phyloP scores from a whole-genome alignment of 495 filamentous ascomycete species.

The Penicillium egyptiacum region DNA sequence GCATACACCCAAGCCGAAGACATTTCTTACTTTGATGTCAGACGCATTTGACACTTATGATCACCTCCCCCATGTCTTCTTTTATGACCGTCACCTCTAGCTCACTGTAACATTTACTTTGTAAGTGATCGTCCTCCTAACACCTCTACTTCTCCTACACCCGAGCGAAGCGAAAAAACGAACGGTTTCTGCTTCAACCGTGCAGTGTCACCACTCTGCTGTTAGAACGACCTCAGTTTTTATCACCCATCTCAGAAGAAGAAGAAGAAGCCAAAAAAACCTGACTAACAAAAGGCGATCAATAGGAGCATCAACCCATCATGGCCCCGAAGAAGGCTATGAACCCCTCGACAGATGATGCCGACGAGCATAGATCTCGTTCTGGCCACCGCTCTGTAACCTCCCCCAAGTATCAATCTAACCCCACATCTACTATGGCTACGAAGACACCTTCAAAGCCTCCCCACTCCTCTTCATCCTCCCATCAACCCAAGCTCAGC shows the following conservation, averaged over 20 bases:
- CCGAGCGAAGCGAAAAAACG: background rate
- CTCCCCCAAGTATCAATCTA: background rate
- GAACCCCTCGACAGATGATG: background rate
- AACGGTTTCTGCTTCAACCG: background rate
- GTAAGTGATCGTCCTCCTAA: background rate
- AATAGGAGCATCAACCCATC: background rate
- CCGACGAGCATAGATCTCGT: background rate
- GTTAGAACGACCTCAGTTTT: background rate
- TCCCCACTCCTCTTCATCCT: background rate
- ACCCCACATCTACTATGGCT: background rate
- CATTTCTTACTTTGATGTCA: background rate
- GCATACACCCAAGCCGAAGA: background rate
- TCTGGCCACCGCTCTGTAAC: background rate
- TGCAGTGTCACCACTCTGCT: background rate
- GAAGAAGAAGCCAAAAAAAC: background rate
- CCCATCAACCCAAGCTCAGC: background rate
- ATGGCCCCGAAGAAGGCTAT: background rate
- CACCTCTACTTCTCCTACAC: background rate
- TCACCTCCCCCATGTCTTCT: background rate
- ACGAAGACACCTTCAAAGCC: background rate
- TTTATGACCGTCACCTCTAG: background rate
- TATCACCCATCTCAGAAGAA: background rate
- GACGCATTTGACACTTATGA: background rate
- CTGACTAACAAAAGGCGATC: background rate
- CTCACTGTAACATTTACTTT: background rate